phyloP scores from a whole-genome alignment of 1,139 yeast genomes.

The Pichia sp. region DNA sequence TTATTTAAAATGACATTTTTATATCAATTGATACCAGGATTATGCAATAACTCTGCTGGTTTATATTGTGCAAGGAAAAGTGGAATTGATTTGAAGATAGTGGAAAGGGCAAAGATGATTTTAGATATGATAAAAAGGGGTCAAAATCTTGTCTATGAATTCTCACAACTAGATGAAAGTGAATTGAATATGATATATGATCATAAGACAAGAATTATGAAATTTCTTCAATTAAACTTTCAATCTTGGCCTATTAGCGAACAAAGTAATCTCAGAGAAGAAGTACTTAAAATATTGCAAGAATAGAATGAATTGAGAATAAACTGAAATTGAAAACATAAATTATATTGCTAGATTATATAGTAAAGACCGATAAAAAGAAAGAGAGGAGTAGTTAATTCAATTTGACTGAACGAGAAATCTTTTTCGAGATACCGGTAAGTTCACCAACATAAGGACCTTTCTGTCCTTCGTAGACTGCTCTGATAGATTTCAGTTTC shows the following conservation, averaged over 20 bases:
- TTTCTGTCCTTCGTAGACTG: constrained; percentile 70
- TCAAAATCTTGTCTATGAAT: constrained; percentile 5
- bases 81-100: constrained; percentile 29
- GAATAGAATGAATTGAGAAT: neutral
- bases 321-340: neutral
- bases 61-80: constrained; percentile 34
- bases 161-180: constrained; percentile 2
- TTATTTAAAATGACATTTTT: constrained; percentile 29
- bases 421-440: constrained; percentile 94
- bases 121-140: constrained; percentile 3
- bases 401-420: constrained; percentile 80
- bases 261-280: neutral
- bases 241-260: constrained; percentile 10
- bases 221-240: constrained; percentile 8
- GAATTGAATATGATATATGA: constrained; percentile 3
- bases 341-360: neutral
- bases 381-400: constrained; percentile 22
- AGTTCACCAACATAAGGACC: constrained; percentile 91
- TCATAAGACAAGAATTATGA: constrained; percentile 1
- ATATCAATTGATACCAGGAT: constrained; percentile 29
- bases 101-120: constrained; percentile 26
- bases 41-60: constrained; percentile 32
- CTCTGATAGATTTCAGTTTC: constrained; percentile 85
- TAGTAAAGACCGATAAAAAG: constrained; percentile 2
- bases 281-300: constrained; percentile 7